Base-by-base conservation (phyloP, 306 rosid species). In the Dicorynia guianensis region DNA sequence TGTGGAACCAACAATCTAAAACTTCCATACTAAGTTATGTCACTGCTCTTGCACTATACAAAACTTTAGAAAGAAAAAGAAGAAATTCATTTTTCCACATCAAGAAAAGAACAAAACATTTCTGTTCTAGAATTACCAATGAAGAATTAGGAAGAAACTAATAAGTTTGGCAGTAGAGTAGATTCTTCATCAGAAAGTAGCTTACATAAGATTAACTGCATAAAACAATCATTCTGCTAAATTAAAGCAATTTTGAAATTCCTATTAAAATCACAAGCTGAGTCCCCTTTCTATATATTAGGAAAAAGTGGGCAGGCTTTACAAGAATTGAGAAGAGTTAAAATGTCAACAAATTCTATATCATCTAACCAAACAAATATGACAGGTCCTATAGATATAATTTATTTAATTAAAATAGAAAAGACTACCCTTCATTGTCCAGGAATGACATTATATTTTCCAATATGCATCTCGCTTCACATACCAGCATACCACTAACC, bases 401-500 rank as follows among this genome's bases (percentile, higher is more conserved):
- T 20, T 54, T 54, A 48, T 35, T 35, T 18, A 18, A 54, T 19
- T 54, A 53, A 33, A 25, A 42, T 8, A 71, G 49, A 56, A 76
- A 84, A 70, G 54, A 79, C 92, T 85, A 94, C 98, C 98, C 97
- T 82, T 88, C 84, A 70, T 79, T 83, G 80, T 94, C 97, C 79
- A 94, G 89, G 86, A 84, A 94, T 53, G 96, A 72, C 63, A 80
- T 86, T 84, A 94, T 62, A 82, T 92, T 94, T 87, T 94, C 98
- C 92, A 94, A 80, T 66, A 94, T 90, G 86, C 98, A 90, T 56
- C 97, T 97, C 43, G 97, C 97, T 87, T 94, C 98, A 80, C 97
- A 92, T 46, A 94, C 96, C 85, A 94, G 85, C 78, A 92, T 84
- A 74, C 98, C 98, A 78, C 97, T 94, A 77, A 92, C 96, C 97